A percentile compares a stretch with the other conserved stretches of the same genome.
Evolutionary conservation across 1,284 basidiomycete genomes (phyloP).

Genomic region (Coniferiporia weirii): DNA sequence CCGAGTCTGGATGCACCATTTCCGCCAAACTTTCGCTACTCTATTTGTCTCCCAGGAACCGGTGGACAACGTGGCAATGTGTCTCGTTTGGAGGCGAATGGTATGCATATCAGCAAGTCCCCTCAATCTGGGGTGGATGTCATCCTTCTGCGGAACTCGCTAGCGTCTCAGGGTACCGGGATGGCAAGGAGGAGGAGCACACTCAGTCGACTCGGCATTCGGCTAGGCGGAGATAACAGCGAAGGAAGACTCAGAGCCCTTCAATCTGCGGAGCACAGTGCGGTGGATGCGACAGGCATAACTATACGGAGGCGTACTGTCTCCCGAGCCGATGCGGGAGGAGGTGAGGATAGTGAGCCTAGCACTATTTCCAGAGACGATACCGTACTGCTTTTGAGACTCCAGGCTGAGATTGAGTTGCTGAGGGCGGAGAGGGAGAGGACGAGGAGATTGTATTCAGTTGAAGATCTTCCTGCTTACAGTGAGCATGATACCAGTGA

Average conservation of each 20-base stretch:
- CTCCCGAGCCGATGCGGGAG: not conserved
- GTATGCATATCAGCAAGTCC: not conserved
- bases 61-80: not conserved
- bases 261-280: not conserved
- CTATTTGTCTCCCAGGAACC: not conserved
- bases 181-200: not conserved
- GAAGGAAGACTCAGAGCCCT: not conserved
- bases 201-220: constrained; percentile 1
- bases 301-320: not conserved
- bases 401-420: not conserved
- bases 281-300: not conserved
- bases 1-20: too few species aligned
- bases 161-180: not conserved
- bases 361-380: not conserved
- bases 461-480: not conserved
- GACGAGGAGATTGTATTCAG: not conserved
- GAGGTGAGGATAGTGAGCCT: not conserved
- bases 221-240: not conserved
- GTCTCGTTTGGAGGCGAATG: not conserved
- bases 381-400: not conserved
- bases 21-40: too few species aligned
- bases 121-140: not conserved
- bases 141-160: not conserved
- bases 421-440: not conserved
- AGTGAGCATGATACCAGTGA: not conserved